Conservation (phyloP, 345 rosid species). For the Linum lewisii region DNA sequence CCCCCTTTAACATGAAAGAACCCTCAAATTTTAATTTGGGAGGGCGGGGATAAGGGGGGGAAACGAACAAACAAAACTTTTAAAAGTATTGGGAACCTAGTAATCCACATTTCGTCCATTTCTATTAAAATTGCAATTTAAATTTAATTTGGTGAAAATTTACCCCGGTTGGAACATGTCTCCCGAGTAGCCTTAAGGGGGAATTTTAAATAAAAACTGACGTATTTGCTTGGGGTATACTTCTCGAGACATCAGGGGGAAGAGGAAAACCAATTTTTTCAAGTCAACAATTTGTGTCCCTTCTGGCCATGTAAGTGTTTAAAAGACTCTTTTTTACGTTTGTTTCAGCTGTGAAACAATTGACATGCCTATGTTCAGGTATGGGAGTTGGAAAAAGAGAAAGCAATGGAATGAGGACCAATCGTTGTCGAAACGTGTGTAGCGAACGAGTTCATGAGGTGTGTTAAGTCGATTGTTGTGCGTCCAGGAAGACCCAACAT, state of each 20-base stretch:
- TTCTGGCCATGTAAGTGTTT: slow-evolving; percentile 21
- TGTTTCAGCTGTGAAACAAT: too few species aligned
- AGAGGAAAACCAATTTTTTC: slow-evolving; percentile 16
- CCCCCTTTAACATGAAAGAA: too few species aligned
- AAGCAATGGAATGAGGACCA: slow-evolving; percentile 12
- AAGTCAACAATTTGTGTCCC: slow-evolving; percentile 10
- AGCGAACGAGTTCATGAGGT: slow-evolving; percentile 9
- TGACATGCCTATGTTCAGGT: too few species aligned
- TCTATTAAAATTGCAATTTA: too few species aligned
- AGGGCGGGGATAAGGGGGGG: slow-evolving; percentile 12
- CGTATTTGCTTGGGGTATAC: slow-evolving; percentile 17
- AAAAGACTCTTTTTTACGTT: too few species aligned
- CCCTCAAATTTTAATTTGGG: background rate
- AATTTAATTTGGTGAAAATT: too few species aligned
- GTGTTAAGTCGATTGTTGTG: slow-evolving; percentile 12
- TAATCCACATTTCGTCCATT: too few species aligned
- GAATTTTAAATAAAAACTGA: slow-evolving; percentile 17
- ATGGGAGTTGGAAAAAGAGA: slow-evolving; percentile 16
- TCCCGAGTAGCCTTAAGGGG: slow-evolving; percentile 21
- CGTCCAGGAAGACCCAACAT: slow-evolving; percentile 21
- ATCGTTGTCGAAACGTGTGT: slow-evolving; percentile 8
- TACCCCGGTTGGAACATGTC: slow-evolving; percentile 15
- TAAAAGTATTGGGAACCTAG: slow-evolving; percentile 22
- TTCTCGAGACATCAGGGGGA: slow-evolving; percentile 18
- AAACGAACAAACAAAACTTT: slow-evolving; percentile 16